phyloP scores from a whole-genome alignment of 176 grass and related monocot genomes.

The Zea mays region DNA sequence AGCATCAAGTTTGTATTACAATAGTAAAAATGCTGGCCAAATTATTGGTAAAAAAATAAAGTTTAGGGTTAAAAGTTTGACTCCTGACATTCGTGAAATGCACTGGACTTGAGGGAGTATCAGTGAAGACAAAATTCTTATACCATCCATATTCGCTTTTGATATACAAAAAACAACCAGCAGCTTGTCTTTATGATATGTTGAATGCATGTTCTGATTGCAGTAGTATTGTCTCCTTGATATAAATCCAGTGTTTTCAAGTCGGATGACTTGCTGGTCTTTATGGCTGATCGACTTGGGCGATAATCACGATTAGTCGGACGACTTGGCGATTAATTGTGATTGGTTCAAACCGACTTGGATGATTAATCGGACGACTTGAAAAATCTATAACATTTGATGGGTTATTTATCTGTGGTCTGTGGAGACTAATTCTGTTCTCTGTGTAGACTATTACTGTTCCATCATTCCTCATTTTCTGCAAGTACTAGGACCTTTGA shows the following conservation, averaged over 20 bases:
- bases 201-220: not conserved
- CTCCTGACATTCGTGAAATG: not conserved
- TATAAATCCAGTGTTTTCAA: too few relatives aligned
- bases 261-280: too few relatives aligned
- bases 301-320: too few relatives aligned
- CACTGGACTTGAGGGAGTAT: too few relatives aligned
- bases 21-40: not conserved
- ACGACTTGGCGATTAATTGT: too few relatives aligned
- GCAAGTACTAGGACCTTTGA: not conserved
- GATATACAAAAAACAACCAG: not conserved
- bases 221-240: not conserved
- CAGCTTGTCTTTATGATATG: not conserved
- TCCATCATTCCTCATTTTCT: not conserved
- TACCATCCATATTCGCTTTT: conserved; percentile 2
- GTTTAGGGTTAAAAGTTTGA: not conserved
- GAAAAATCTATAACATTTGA: not conserved
- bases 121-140: not conserved
- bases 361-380: too few relatives aligned
- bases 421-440: not conserved
- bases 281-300: too few relatives aligned
- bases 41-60: not conserved
- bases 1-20: not conserved
- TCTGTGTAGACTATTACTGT: not conserved
- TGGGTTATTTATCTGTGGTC: not conserved
- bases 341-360: too few relatives aligned